A percentile compares a stretch with the other conserved stretches of the same genome.
Evolutionary conservation across 169 alveolate species (phyloP).

Genomic region (Cryptosporidium parvum): DNA sequence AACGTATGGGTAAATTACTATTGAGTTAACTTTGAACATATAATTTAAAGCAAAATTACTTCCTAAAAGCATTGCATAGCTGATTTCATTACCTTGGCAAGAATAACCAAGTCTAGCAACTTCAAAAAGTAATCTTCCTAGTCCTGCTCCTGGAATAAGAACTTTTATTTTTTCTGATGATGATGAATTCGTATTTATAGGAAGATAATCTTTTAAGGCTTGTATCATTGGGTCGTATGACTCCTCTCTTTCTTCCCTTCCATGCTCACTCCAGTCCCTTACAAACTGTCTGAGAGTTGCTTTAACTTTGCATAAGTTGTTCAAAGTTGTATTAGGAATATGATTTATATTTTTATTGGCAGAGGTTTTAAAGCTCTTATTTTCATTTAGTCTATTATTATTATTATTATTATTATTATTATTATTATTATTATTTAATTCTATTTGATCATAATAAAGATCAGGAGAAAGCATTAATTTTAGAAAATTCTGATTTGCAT

Average conservation of each 20-base stretch:
- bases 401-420: neutral
- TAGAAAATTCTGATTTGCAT: conserved; percentile 36
- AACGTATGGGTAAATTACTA: conserved; percentile 85
- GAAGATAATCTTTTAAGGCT: conserved; percentile 89
- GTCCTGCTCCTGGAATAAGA: conserved; percentile 96
- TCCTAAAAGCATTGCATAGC: conserved; percentile 95
- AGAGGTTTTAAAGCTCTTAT: neutral
- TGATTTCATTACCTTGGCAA: conserved; percentile 98
- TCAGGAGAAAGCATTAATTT: conserved; percentile 69
- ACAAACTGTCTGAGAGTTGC: conserved; percentile 94
- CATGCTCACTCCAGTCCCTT: conserved; percentile 96
- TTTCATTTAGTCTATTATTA: neutral
- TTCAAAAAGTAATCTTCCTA: conserved; percentile 97
- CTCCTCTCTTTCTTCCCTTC: conserved; percentile 93
- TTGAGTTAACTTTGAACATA: conserved; percentile 79
- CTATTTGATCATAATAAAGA: conserved; percentile 8
- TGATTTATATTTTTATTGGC: neutral
- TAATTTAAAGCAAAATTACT: conserved; percentile 88
- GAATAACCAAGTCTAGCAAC: conserved; percentile 94
- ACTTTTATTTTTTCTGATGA: conserved; percentile 81
- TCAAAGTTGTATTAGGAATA: conserved; percentile 77
- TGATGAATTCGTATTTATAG: conserved; percentile 77
- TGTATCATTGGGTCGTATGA: conserved; percentile 93
- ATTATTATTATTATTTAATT: neutral
- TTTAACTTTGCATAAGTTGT: conserved; percentile 85